Base-by-base conservation (phyloP, 805 yeast genomes). In the Alloascoidea hylecoeti region DNA sequence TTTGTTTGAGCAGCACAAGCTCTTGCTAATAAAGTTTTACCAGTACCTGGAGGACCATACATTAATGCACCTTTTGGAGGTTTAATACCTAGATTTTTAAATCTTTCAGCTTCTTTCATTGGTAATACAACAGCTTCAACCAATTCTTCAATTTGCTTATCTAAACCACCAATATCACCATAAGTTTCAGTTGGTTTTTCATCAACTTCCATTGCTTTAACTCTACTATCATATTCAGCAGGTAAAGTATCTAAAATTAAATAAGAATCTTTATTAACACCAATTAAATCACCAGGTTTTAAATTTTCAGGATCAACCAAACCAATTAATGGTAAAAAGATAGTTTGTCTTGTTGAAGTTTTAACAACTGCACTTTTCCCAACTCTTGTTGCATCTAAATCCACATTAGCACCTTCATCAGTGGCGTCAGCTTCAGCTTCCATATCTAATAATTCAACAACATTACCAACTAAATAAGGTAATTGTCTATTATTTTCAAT, bases 21-120 rank as follows among this genome's bases (percentile, higher is more conserved):
- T 57, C 96, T 78, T 5, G 99, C 99, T 47, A 92, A 68, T 43
- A 92, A 66, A 2, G 98, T 92, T 61, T 92, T 92, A 58, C 99
- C 99, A 1, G 98, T 92, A 58, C 99, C 99, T 39, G 99, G 99
- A 5, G 99, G 97, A 28, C 99, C 99, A 56, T 92, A 92, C 88
- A 92, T 85, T 39, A 92, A 68, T 3, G 96, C 97, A 57, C 98
- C 98, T 58, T 92, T 92, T 42, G 98, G 98, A 13, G 98, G 94
- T 56, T 83, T 89, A 54, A 92, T 88, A 40, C 99, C 99, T 61
- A 92, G 67, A 42, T 75, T 76, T 55, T 83, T 83, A 65, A 92
- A 89, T 61, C 92, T 89, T 40, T 92, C 98, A 16, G 95, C 94
- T 58, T 92, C 96, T 59, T 88, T 89, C 95, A 92, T 86, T 23